Conservation (phyloP, 768 basidiomycete genomes). For the Suillus placidus region DNA sequence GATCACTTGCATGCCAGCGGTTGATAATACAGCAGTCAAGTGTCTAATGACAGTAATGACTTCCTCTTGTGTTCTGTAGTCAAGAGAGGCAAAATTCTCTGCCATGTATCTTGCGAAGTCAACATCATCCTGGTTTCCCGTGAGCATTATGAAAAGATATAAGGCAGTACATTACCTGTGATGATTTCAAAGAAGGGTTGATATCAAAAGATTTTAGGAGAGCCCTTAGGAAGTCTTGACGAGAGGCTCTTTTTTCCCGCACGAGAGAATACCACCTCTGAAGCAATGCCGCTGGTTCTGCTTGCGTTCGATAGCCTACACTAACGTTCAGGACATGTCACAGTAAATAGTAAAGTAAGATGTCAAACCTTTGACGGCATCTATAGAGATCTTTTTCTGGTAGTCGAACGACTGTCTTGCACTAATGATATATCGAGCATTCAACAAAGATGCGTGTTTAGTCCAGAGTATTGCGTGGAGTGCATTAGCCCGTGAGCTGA, state of each 20-base stretch:
- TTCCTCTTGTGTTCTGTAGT: conserved; percentile 96
- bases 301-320: conserved; percentile 66
- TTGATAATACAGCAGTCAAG: conserved; percentile 75
- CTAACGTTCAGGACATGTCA: conserved; percentile 8
- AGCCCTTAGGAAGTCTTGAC: conserved; percentile 86
- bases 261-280: conserved; percentile 91
- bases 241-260: conserved; percentile 83
- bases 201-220: conserved; percentile 85
- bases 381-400: conserved; percentile 59
- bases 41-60: conserved; percentile 81
- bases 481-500: conserved; percentile 76
- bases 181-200: conserved; percentile 51
- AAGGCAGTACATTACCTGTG: conserved; percentile 48
- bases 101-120: conserved; percentile 91
- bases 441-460: conserved; percentile 89
- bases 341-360: not conserved
- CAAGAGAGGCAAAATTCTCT: conserved; percentile 89
- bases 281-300: conserved; percentile 72
- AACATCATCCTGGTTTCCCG: conserved; percentile 64
- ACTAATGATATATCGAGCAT: conserved; percentile 80
- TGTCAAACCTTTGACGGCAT: conserved; percentile 54
- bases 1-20: conserved; percentile 79
- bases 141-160: not conserved
- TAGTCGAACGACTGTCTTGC: conserved; percentile 84
- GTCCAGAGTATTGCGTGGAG: conserved; percentile 81